phyloP scores from a whole-genome alignment of 768 basidiomycete genomes.

The Auriscalpium microsporum region DNA sequence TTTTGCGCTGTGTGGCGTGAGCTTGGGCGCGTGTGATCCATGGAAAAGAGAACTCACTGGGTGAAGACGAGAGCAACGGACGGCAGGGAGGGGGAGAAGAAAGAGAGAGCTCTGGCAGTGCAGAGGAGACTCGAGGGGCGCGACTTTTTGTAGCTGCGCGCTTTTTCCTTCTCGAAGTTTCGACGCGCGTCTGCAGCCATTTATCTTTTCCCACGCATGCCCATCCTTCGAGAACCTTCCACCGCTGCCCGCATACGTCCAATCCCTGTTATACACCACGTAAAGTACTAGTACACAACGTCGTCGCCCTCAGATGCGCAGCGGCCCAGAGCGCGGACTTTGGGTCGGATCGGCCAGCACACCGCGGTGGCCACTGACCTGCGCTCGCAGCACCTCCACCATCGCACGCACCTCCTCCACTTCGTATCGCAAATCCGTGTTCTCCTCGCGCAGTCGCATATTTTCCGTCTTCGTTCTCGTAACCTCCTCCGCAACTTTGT shows the following conservation, averaged over 20 bases:
- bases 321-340: slow-evolving; percentile 23
- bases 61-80: neutral
- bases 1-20: slow-evolving; percentile 30
- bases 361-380: slow-evolving; percentile 39
- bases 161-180: slow-evolving; percentile 37
- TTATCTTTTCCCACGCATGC: slow-evolving; percentile 15
- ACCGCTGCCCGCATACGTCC: slow-evolving; percentile 11
- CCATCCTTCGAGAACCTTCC: slow-evolving; percentile 24
- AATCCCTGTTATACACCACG: neutral
- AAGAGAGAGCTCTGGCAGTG: slow-evolving; percentile 6
- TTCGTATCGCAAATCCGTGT: slow-evolving; percentile 43
- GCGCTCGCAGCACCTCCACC: slow-evolving; percentile 57
- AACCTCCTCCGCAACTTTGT: slow-evolving; percentile 23
- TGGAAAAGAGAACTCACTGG: slow-evolving; percentile 2
- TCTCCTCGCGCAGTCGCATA: slow-evolving; percentile 47
- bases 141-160: slow-evolving; percentile 28
- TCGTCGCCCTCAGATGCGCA: slow-evolving; percentile 1
- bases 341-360: slow-evolving; percentile 40
- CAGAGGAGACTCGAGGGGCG: slow-evolving; percentile 14
- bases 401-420: slow-evolving; percentile 63
- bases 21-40: slow-evolving; percentile 11
- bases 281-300: neutral
- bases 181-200: slow-evolving; percentile 19
- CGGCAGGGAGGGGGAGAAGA: slow-evolving; percentile 9
- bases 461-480: slow-evolving; percentile 44